Evolutionary conservation across 257 asterid genomes (phyloP), one percentile per base, ranked within the genome.

Genomic region (Capsicum rhomboideum): DNA sequence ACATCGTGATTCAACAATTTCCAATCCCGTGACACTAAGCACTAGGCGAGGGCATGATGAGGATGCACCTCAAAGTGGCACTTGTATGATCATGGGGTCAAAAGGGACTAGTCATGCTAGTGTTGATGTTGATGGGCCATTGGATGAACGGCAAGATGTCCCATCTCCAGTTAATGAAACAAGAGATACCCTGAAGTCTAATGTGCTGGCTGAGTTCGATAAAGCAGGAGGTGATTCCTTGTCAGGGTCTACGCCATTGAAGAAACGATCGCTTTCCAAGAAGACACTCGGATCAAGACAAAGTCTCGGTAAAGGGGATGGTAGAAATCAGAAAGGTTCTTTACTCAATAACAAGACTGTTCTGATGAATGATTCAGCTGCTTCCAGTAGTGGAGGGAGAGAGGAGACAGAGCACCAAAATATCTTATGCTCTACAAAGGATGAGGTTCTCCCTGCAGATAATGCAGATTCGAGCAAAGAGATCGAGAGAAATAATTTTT

Each of bases 261-360:
- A 84, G 88, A 87, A 81, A 84, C 92, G 88, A 86, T 85, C 78
- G 86, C 88, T 89, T 83, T 86, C 88, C 55, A 92, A 82, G 86
- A 93, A 91, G 87, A 89, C 90, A 46, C 82, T 88, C 85, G 95
- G 94, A 63, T 89, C 96, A 28, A 90, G 88, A 83, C 90, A 91
- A 63, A 82, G 85, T 52, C 31, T 83, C 31, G 49, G 85, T 79
- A 91, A 88, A 85, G 92, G 86, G 86, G 89, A 74, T 50, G 80
- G 82, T 23, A 42, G 71, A 52, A 89, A 89, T 85, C 86, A 78
- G 75, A 92, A 92, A 88, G 97, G 92, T 58, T 85, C 92, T 18
- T 79, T 88, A 44, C 83, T 84, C 83, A 87, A n/a, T n/a, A n/a
- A 84, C 69, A 88, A 89, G 85, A 83, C 86, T 16, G 86, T 68